A percentile compares a stretch with the other conserved stretches of the same genome.
phyloP scores from a whole-genome alignment of 805 yeast species.

The Yamadazyma takamatsuzukensis region DNA sequence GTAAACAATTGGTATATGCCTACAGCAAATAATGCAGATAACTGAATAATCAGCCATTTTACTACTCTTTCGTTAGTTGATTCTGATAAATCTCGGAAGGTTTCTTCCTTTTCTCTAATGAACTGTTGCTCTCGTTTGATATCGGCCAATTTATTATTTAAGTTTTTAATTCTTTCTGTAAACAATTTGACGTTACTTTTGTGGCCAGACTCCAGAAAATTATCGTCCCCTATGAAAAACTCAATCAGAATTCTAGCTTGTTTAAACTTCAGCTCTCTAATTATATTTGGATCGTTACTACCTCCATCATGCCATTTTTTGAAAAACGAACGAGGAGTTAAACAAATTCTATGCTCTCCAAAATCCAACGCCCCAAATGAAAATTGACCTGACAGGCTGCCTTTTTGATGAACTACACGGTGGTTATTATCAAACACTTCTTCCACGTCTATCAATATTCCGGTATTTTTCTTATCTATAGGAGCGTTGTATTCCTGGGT shows the following conservation, averaged over 20 bases:
- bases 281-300: slow-evolving; percentile 9
- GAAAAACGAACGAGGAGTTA: slow-evolving; percentile 22
- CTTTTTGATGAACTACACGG: slow-evolving; percentile 23
- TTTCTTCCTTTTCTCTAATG: slow-evolving; percentile 21
- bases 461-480: slow-evolving; percentile 23
- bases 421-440: slow-evolving; percentile 36
- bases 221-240: slow-evolving; percentile 20
- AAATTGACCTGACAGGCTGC: slow-evolving; percentile 21
- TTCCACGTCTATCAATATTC: slow-evolving; percentile 35
- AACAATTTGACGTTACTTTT: slow-evolving; percentile 49
- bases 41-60: slow-evolving; percentile 20
- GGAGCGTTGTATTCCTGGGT: slow-evolving; percentile 29
- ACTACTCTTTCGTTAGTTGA: slow-evolving; percentile 19
- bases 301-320: slow-evolving; percentile 16
- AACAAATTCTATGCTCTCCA: slow-evolving; percentile 25
- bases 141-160: slow-evolving; percentile 54
- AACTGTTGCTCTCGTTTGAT: slow-evolving; percentile 63
- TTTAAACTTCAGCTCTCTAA: slow-evolving; percentile 20
- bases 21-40: slow-evolving; percentile 13
- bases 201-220: slow-evolving; percentile 28
- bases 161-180: slow-evolving; percentile 51
- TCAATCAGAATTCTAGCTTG: slow-evolving; percentile 18
- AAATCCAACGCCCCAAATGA: slow-evolving; percentile 22
- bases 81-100: slow-evolving; percentile 23
- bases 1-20: slow-evolving; percentile 20